A percentile compares a stretch with the other conserved stretches of the same genome.
Evolutionary conservation across 805 yeast species (phyloP).

Genomic region (Saturnispora besseyi): DNA sequence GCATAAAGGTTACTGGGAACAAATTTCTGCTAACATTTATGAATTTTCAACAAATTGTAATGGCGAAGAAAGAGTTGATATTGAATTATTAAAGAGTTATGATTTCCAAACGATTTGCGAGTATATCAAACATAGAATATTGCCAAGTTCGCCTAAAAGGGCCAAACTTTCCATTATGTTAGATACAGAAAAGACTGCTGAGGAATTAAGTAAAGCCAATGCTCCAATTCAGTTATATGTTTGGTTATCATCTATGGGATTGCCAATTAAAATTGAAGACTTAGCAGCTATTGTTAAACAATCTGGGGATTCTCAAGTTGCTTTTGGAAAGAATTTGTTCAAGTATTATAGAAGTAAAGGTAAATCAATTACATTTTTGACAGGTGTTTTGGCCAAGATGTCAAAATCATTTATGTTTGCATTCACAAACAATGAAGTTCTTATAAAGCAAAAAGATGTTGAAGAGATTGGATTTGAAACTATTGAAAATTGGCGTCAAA

Average conservation of each 20-base stretch:
- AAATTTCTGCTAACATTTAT: constrained; percentile 37
- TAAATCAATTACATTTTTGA: constrained; percentile 20
- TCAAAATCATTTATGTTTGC: constrained; percentile 14
- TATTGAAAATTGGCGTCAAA: constrained; percentile 18
- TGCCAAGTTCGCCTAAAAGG: constrained; percentile 30
- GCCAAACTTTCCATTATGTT: constrained; percentile 37
- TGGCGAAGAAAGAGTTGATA: constrained; percentile 30
- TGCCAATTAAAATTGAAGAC: constrained; percentile 35
- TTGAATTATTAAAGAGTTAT: constrained; percentile 24
- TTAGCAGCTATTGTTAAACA: constrained; percentile 31
- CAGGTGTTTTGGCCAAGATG: constrained; percentile 19
- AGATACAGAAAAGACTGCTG: constrained; percentile 28
- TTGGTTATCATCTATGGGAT: constrained; percentile 39
- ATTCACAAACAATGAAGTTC: background rate
- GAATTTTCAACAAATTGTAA: constrained; percentile 28
- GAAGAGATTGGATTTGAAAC: constrained; percentile 12
- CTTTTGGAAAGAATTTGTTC: constrained; percentile 33
- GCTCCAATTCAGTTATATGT: constrained; percentile 34
- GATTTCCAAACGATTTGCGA: constrained; percentile 26
- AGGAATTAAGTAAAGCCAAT: constrained; percentile 29
- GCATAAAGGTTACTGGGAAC: constrained; percentile 44
- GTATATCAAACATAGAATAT: constrained; percentile 30
- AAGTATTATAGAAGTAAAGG: constrained; percentile 36
- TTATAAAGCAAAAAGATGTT: background rate
- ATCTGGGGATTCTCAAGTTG: constrained; percentile 31